Conservation (phyloP, 345 rosid genomes). For the Garcia nutans region DNA sequence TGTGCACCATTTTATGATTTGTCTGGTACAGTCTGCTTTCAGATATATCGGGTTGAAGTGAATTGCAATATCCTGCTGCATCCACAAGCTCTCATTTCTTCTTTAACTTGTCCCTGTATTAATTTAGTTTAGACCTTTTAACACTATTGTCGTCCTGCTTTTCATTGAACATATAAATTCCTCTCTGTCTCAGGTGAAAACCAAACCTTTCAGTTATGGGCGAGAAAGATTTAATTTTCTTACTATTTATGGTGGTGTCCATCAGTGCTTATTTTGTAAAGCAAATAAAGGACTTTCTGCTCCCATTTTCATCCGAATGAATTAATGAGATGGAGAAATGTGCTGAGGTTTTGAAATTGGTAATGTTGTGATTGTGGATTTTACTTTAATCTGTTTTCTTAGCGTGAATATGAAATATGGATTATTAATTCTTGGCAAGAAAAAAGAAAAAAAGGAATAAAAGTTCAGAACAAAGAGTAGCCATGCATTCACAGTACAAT, state of each 20-base stretch:
- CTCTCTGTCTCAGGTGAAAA: neutral
- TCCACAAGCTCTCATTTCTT: neutral
- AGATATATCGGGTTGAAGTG: neutral
- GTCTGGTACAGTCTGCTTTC: neutral
- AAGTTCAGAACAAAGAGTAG: neutral
- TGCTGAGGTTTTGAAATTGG: neutral
- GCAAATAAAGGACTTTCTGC: neutral
- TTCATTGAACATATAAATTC: conserved; percentile 1
- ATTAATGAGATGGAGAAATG: neutral
- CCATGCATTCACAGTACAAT: neutral
- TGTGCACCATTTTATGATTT: neutral
- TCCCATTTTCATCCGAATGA: neutral
- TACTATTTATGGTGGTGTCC: no score
- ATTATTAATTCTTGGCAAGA: neutral
- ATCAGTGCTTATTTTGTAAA: neutral
- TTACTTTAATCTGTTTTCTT: neutral
- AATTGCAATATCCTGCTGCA: neutral
- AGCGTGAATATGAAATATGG: neutral
- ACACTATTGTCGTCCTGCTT: neutral
- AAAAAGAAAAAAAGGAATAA: no score
- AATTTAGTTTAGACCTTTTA: neutral
- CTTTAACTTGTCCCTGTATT: neutral
- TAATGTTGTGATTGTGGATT: neutral
- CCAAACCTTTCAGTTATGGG: neutral
- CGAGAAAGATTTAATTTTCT: neutral